Conservation (phyloP, 2,329 filamentous ascomycete species). For the Exophiala viscosa region DNA sequence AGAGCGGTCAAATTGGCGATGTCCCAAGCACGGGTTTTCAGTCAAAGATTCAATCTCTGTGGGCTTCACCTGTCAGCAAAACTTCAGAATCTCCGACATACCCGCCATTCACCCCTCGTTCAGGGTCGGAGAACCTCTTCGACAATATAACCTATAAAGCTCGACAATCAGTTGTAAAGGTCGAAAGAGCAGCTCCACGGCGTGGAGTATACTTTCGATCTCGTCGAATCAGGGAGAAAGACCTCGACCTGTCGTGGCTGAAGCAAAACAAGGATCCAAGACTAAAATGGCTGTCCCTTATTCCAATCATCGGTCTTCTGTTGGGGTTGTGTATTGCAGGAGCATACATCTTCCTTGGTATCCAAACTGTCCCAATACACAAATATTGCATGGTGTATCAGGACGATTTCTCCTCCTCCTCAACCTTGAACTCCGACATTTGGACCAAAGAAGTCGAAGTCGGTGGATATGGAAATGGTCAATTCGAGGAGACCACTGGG, state of each 20-base stretch:
- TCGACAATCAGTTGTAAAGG: background rate
- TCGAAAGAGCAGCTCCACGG: background rate
- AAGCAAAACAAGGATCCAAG: conserved; percentile 66
- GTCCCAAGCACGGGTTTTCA: too few species aligned
- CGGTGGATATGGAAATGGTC: conserved; percentile 58
- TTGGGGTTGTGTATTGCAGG: conserved; percentile 65
- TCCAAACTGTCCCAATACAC: conserved; percentile 67
- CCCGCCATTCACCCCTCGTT: background rate
- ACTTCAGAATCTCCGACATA: background rate
- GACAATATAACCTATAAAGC: background rate
- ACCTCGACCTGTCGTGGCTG: conserved; percentile 69
- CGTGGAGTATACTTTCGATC: conserved; percentile 11
- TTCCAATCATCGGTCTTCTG: conserved; percentile 68
- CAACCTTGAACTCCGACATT: conserved; percentile 43
- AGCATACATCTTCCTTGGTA: conserved; percentile 71
- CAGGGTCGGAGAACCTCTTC: background rate
- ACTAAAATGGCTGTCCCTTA: conserved; percentile 82
- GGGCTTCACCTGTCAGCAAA: too few species aligned
- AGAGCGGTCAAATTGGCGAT: too few species aligned
- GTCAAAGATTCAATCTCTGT: too few species aligned
- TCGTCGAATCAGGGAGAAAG: conserved; percentile 65
- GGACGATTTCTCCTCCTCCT: conserved; percentile 59
- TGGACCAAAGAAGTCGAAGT: conserved; percentile 71
- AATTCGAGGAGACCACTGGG: conserved; percentile 73
- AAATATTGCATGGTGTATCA: conserved; percentile 67